Evolutionary conservation across 2,329 filamentous ascomycete genomes (phyloP).

Genomic region (Bipolaris oryzae): DNA sequence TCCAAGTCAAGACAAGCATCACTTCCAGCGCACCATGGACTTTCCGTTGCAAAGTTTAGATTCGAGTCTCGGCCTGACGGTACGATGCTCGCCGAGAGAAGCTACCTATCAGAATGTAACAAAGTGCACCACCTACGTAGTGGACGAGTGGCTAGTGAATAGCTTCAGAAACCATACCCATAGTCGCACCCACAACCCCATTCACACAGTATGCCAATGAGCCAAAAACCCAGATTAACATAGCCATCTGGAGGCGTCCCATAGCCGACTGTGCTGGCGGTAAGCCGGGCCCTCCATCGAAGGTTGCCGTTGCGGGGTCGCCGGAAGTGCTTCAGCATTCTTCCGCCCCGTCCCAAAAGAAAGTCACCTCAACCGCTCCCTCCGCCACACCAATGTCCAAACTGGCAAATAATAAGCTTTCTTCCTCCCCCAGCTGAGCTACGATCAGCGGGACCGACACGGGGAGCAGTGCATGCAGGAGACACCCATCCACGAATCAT

Average conservation of each 20-base stretch:
- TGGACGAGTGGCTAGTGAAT: neutral
- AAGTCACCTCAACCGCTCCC: slow-evolving; percentile 12
- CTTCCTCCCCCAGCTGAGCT: slow-evolving; percentile 17
- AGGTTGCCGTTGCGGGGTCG: slow-evolving; percentile 4
- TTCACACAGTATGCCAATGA: neutral
- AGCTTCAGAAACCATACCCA: neutral
- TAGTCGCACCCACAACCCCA: neutral
- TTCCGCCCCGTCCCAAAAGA: neutral
- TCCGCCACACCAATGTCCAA: slow-evolving; percentile 4
- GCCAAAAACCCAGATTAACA: neutral
- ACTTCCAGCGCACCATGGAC: neutral
- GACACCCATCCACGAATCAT: slow-evolving; percentile 18
- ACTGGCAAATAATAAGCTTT: neutral
- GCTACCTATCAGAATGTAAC: neutral
- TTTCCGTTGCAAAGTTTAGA: neutral
- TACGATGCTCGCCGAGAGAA: neutral
- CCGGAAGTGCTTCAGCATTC: slow-evolving; percentile 3
- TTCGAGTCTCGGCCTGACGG: neutral
- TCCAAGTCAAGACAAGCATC: neutral
- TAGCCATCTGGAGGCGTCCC: neutral
- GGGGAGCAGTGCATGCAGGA: slow-evolving; percentile 21
- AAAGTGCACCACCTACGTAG: neutral
- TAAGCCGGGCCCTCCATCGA: neutral
- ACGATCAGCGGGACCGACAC: slow-evolving; percentile 8
- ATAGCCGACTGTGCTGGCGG: neutral